A percentile compares a stretch with the other conserved stretches of the same genome.
phyloP scores from a whole-genome alignment of 805 yeast genomes.

The Starmerella riodocensis region DNA sequence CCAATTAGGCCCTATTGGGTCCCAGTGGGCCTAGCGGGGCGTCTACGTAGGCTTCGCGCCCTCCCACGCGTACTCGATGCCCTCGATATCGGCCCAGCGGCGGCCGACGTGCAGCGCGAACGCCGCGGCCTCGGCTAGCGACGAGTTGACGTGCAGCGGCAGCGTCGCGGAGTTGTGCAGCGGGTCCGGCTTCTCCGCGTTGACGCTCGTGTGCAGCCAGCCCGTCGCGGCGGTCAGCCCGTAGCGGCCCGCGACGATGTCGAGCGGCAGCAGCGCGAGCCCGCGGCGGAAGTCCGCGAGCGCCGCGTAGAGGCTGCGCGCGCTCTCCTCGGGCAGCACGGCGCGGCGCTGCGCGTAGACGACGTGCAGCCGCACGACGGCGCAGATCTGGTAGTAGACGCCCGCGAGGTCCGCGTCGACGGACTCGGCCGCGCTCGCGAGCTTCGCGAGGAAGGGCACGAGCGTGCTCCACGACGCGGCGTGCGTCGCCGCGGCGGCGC shows the following conservation, averaged over 20 bases:
- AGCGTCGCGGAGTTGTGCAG: slow-evolving; percentile 26
- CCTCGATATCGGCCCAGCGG: slow-evolving; percentile 28
- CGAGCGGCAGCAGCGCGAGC: slow-evolving; percentile 19
- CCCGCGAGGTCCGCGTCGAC: slow-evolving; percentile 24
- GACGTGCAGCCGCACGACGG: slow-evolving; percentile 23
- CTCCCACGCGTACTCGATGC: slow-evolving; percentile 25
- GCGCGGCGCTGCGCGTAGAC: slow-evolving; percentile 8
- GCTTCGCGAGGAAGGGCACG: slow-evolving; percentile 25
- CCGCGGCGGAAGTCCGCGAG: slow-evolving; percentile 25
- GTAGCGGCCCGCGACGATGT: slow-evolving; percentile 17
- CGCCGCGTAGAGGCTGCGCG: slow-evolving; percentile 10
- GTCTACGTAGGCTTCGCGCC: not conserved
- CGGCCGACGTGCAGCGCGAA: slow-evolving; percentile 27
- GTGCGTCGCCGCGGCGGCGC: slow-evolving; percentile 5
- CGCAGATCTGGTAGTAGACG: slow-evolving; percentile 25
- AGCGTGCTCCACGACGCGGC: slow-evolving; percentile 27
- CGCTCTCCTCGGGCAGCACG: slow-evolving; percentile 6
- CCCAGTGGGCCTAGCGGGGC: no score
- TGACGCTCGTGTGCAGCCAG: slow-evolving; percentile 18
- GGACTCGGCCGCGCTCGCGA: slow-evolving; percentile 21
- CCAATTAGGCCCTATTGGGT: no score
- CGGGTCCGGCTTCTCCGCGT: slow-evolving; percentile 25
- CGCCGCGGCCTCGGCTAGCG: slow-evolving; percentile 32
- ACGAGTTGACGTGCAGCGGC: slow-evolving; percentile 30
- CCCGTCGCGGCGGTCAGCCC: slow-evolving; percentile 6